A percentile compares a stretch with the other conserved stretches of the same genome.
These are phyloP conservation scores for Geranium incanum DNA, from an alignment of 441 rosid genomes.

Conservation along the genomic window DNA sequence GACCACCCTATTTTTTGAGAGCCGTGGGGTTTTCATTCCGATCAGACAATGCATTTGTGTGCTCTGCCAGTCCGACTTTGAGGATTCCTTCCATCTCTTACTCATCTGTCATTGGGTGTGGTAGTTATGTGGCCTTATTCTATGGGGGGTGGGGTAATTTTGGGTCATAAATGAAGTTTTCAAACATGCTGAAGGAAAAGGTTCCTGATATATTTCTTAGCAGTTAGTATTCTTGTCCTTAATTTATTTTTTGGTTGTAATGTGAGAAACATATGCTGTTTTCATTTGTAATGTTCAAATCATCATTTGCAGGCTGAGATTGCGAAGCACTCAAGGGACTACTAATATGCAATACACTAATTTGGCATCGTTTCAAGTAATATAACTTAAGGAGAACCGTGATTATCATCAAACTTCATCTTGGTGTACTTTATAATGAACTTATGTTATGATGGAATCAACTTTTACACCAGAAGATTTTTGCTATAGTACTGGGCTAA, in stretches of 20 bases:
- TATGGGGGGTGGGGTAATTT: not conserved
- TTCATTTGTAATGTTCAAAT: not conserved
- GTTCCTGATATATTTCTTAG: not conserved
- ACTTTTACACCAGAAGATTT: too few species aligned
- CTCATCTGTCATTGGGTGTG: not conserved
- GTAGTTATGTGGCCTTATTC: not conserved
- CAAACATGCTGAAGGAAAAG: not conserved
- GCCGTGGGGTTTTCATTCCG: too few species aligned
- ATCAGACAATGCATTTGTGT: too few species aligned
- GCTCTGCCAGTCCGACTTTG: too few species aligned
- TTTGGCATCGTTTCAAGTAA: not conserved
- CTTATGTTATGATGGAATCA: too few species aligned
- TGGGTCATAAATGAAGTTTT: not conserved
- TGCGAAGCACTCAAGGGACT: slow-evolving; percentile 2
- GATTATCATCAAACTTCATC: not conserved
- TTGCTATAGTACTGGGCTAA: too few species aligned
- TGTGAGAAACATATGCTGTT: not conserved
- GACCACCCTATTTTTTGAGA: too few species aligned
- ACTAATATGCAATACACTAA: not conserved
- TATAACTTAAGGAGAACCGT: not conserved
- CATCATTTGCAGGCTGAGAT: not conserved
- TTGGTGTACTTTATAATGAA: not conserved
- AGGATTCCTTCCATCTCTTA: not conserved
- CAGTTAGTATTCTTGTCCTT: too few species aligned
- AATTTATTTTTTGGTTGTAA: not conserved